Evolutionary conservation across 768 basidiomycete species (phyloP).

Genomic region (Trametes coccinea): DNA sequence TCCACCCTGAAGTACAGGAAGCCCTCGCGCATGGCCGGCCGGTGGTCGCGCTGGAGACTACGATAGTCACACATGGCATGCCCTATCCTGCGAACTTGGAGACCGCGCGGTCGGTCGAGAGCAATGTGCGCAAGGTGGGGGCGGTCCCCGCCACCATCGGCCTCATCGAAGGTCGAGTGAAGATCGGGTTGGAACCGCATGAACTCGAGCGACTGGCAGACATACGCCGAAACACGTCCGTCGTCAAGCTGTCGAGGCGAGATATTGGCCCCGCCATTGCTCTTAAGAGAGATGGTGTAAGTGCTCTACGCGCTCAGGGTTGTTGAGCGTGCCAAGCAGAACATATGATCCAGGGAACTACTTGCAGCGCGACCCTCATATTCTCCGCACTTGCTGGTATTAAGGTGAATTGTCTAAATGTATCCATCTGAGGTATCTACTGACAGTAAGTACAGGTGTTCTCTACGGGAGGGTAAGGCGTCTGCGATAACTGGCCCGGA

Average conservation of each 20-base stretch:
- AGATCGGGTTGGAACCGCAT: constrained; percentile 70
- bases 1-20: constrained; percentile 82
- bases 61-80: constrained; percentile 92
- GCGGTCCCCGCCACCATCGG: constrained; percentile 92
- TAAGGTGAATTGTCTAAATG: constrained; percentile 49
- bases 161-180: constrained; percentile 77
- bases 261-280: constrained; percentile 80
- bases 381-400: constrained; percentile 84
- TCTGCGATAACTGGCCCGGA: neutral
- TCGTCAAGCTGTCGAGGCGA: constrained; percentile 72
- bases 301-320: neutral
- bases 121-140: constrained; percentile 69
- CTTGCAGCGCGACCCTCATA: constrained; percentile 72
- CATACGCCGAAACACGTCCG: constrained; percentile 38
- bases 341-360: constrained; percentile 49
- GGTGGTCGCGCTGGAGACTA: constrained; percentile 89
- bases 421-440: neutral
- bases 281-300: constrained; percentile 57
- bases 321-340: too few relatives aligned
- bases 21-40: constrained; percentile 66
- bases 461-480: constrained; percentile 83
- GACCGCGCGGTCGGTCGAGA: constrained; percentile 70
- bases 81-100: constrained; percentile 77
- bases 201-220: constrained; percentile 74
- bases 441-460: constrained; percentile 57